Base-by-base conservation (phyloP, 2,329 filamentous ascomycete species). In the Decorospora gaudefroyi region DNA sequence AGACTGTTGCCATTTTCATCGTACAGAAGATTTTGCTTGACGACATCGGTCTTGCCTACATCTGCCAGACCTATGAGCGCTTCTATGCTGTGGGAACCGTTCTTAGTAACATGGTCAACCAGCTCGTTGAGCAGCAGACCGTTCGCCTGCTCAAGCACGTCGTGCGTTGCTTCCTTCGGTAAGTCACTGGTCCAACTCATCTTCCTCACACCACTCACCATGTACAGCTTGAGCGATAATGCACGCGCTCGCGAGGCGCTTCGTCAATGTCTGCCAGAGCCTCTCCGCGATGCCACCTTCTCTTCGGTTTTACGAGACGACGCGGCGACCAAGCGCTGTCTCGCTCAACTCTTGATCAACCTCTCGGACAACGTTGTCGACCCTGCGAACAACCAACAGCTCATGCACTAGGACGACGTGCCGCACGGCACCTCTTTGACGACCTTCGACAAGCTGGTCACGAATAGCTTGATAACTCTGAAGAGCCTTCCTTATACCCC, bases 1-100 rank as follows among this genome's bases (percentile, higher is more conserved):
- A 99, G 78, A 99, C 93, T 0, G 93, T 99, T 10, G 93, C 93
- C 46, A 99, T 99, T 63, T 99, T 99, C 76, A 99, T 99, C 62
- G 93, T 99, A 12, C 93, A 99, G 74, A 99, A 99, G 79, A 99
- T 99, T 17, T 76, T 99, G 38, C 82, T 99, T 2, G 93, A 99
- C 67, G 93, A 99, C 64, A 92, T 95, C 62, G 93, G 93, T 3
- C 80, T 99, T 51, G 93, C 93, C 65, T 99, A 99, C 72, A 99
- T 99, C 46, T 99, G 93, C 74, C 92, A 95, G 55, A 99, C 93
- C 0, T 99, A 99, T 64, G 93, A 99, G 77, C 83, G 93, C 13
- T 99, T 99, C 74, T 99, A 97, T 61, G 93, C 93, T 6, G 93
- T 99, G 4, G 93, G 93, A 4, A 99, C 93, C 1, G 93, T 99